Evolutionary conservation across 495 filamentous ascomycete species (phyloP), one percentile per base, ranked within the genome.

Genomic region (Hypoxylon fragiforme): DNA sequence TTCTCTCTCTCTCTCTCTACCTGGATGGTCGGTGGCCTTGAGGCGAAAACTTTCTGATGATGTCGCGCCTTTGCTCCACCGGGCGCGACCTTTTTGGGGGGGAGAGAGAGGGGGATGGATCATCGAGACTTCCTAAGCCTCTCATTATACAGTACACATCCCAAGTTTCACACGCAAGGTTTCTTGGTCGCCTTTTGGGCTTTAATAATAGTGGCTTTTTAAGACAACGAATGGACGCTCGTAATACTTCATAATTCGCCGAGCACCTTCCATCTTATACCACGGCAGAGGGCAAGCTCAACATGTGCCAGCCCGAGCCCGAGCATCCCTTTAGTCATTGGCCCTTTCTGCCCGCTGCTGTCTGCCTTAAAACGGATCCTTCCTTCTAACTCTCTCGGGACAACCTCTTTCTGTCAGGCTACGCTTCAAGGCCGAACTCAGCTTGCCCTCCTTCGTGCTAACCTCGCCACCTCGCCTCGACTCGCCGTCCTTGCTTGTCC

Each of bases 61-160:
- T 58, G 45, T 58, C 49, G 49, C 44, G 60, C 54, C 35, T 11
- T 48, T 63, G 50, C 60, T 63, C 60, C 60, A 63, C 60, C 54
- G 60, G 39, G 58, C 39, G 48, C 54, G 49, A 39, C 39, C 50
- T 42, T 54, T n/a, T n/a, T n/a, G n/a, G n/a, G n/a, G n/a, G n/a
- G n/a, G n/a, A n/a, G n/a, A n/a, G n/a, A n/a, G n/a, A n/a, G n/a
- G n/a, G n/a, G n/a, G 49, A 54, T 54, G 50, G 58, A 35, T 56
- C 48, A 24, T 39, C 48, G 39, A 36, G 9, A 50, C 30, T 43
- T 52, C 37, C 38, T 42, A 52, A 56, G 58, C 47, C 40, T 51
- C 53, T 49, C 38, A 40, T 47, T 48, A 44, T 45, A n/a, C n/a
- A n/a, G n/a, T n/a, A n/a, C n/a, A n/a, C n/a, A n/a, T n/a, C n/a